Evolutionary conservation across 352 stramenopile species (phyloP).

Genomic region (Thalassiosira pacifica): DNA sequence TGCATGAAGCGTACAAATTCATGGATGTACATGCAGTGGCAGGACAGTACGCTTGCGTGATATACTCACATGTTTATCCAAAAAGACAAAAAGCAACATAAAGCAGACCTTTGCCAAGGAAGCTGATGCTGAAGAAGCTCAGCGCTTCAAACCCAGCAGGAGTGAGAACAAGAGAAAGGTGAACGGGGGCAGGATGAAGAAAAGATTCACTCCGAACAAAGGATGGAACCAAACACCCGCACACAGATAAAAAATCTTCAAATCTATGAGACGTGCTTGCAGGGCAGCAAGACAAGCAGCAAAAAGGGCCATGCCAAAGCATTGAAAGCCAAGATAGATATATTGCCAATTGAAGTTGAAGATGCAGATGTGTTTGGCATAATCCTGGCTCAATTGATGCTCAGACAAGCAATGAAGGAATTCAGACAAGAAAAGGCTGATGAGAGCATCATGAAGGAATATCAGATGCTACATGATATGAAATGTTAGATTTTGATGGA

Average conservation of each 20-base stretch:
- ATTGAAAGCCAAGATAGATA: background rate
- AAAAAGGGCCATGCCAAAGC: background rate
- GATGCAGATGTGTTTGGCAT: background rate
- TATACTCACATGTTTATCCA: too few species aligned
- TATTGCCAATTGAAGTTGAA: background rate
- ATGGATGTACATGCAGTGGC: too few species aligned
- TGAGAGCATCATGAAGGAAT: background rate
- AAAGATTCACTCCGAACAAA: background rate
- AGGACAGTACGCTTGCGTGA: too few species aligned
- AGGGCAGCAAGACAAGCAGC: background rate
- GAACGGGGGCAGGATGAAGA: background rate
- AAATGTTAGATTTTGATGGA: too few species aligned
- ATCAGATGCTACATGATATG: conserved; percentile 10
- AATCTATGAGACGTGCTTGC: too few species aligned
- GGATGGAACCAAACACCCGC: background rate
- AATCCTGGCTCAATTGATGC: background rate
- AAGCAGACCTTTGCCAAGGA: background rate
- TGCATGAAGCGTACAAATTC: too few species aligned
- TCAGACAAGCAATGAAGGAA: conserved; percentile 8
- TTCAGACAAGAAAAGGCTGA: background rate
- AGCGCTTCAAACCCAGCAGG: background rate
- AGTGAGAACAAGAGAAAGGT: background rate
- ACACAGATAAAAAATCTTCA: too few species aligned
- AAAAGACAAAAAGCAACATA: background rate
- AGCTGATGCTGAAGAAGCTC: background rate